Conservation (phyloP, 164 flowering plant genomes). For the Protea cynaroides region DNA sequence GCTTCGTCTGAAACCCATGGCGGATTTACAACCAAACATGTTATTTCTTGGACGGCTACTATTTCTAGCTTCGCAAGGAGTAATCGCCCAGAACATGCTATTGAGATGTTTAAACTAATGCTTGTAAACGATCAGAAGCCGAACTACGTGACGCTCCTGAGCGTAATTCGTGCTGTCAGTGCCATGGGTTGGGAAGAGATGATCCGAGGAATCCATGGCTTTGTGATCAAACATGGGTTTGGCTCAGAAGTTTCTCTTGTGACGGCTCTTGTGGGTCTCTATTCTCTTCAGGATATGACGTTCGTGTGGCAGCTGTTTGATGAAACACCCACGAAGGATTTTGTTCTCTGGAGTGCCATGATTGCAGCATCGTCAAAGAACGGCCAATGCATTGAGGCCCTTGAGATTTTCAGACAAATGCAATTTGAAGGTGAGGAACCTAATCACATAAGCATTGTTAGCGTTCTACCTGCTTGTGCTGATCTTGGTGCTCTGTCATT, state of each 20-base stretch:
- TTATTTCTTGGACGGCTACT: conserved; percentile 33
- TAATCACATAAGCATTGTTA: conserved; percentile 41
- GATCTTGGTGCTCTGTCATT: conserved; percentile 29
- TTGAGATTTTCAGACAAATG: conserved; percentile 40
- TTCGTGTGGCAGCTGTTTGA: conserved; percentile 31
- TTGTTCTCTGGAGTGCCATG: conserved; percentile 58
- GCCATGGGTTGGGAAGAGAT: conserved; percentile 10
- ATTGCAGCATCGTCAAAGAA: conserved; percentile 35
- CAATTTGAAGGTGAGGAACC: conserved; percentile 32
- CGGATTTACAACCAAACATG: conserved; percentile 5
- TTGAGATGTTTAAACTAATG: conserved; percentile 39
- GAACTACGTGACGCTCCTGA: conserved; percentile 37
- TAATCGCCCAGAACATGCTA: conserved; percentile 24
- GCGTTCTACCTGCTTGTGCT: conserved; percentile 52
- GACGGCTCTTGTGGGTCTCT: conserved; percentile 42
- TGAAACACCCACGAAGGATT: conserved; percentile 33
- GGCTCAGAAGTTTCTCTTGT: conserved; percentile 31
- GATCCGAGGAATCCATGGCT: conserved; percentile 30
- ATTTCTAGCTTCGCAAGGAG: conserved; percentile 30
- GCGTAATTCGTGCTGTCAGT: conserved; percentile 27
- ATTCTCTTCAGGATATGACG: conserved; percentile 26
- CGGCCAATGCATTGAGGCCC: conserved; percentile 28
- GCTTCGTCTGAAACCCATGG: conserved; percentile 14
- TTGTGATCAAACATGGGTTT: conserved; percentile 41
- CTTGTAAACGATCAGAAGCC: conserved; percentile 28